phyloP scores from a whole-genome alignment of 331 rosid genomes.

The Malus hybrid region DNA sequence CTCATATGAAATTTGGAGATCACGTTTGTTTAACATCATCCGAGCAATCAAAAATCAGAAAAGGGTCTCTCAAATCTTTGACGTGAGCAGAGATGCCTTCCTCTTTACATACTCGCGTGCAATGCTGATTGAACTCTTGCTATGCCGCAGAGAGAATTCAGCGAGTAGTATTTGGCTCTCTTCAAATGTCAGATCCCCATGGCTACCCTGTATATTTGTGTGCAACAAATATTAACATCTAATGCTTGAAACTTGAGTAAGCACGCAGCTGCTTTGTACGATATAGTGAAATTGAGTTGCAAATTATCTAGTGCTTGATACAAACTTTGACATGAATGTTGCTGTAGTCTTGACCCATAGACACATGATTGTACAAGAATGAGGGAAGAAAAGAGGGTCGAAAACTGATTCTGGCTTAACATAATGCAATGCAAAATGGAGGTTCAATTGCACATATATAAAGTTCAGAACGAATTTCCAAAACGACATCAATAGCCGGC shows the following conservation, averaged over 20 bases:
- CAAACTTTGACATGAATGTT: neutral
- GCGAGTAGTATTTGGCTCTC: conserved; percentile 80
- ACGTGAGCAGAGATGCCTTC: conserved; percentile 26
- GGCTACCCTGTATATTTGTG: conserved; percentile 54
- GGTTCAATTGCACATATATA: neutral
- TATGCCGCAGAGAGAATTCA: conserved; percentile 80
- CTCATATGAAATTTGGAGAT: neutral
- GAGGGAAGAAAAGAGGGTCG: too few species aligned
- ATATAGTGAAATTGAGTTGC: neutral
- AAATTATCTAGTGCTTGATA: neutral
- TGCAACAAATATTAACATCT: neutral
- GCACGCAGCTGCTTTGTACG: neutral
- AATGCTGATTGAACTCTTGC: conserved; percentile 50
- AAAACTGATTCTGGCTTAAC: too few species aligned
- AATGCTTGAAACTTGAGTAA: neutral
- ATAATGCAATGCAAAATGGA: too few species aligned
- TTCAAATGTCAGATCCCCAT: conserved; percentile 64
- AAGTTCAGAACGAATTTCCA: neutral
- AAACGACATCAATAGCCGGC: neutral
- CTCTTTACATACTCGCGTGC: conserved; percentile 61
- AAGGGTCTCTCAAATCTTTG: conserved; percentile 8
- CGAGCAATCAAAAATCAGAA: neutral
- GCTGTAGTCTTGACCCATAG: neutral
- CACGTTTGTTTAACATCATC: neutral
- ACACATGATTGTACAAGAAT: too few species aligned